Conservation (phyloP, 2,329 filamentous ascomycete genomes). For the Hymenoscyphus albidus region DNA sequence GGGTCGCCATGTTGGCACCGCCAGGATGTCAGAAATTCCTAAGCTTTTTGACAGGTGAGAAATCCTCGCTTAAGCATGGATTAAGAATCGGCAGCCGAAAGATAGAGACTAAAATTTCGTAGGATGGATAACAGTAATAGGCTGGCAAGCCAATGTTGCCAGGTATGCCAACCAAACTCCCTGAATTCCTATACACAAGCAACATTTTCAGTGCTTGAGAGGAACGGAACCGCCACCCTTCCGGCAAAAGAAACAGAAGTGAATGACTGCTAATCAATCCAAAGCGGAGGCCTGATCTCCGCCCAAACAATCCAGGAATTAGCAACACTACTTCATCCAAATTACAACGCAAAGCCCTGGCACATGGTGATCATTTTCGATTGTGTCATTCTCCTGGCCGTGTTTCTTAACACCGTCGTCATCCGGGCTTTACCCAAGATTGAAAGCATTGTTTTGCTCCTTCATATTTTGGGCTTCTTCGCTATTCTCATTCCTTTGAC, state of each 20-base stretch:
- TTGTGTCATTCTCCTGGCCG: conserved; percentile 38
- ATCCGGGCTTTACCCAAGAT: conserved; percentile 39
- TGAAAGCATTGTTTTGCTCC: conserved; percentile 41
- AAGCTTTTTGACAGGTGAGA: conserved; percentile 47
- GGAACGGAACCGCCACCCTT: too few species aligned
- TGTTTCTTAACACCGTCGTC: conserved; percentile 43
- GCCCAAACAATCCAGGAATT: conserved; percentile 37
- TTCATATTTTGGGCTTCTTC: conserved; percentile 44
- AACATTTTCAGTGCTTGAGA: too few species aligned
- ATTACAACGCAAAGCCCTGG: conserved; percentile 37
- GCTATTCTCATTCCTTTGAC: conserved; percentile 40
- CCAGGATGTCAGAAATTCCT: conserved; percentile 46
- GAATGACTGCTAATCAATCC: background rate
- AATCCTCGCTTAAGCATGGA: background rate
- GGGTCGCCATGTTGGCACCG: conserved; percentile 51
- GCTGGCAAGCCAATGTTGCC: conserved; percentile 43
- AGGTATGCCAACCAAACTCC: conserved; percentile 16
- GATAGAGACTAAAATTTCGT: conserved; percentile 12
- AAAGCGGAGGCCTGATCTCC: background rate
- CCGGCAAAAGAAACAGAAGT: background rate
- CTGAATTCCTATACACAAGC: too few species aligned
- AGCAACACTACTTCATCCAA: conserved; percentile 33
- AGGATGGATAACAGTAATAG: conserved; percentile 44
- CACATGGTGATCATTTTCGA: conserved; percentile 42
- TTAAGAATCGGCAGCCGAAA: background rate